Evolutionary conservation across 257 asterid species (phyloP).

Genomic region (Ocimum tenuiflorum): DNA sequence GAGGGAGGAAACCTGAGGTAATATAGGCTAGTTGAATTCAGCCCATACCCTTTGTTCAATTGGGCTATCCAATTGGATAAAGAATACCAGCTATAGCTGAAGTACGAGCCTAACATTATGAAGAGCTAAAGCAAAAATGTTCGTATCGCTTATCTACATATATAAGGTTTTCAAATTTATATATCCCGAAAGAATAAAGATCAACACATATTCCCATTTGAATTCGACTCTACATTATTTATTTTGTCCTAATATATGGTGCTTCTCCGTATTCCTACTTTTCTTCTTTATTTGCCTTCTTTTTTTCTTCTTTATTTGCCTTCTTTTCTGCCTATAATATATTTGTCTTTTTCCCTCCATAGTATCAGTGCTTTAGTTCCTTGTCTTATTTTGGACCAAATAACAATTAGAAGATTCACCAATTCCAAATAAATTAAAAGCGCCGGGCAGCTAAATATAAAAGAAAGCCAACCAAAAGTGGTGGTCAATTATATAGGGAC

Average conservation of each 20-base stretch:
- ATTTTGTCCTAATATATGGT: neutral
- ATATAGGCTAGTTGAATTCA: no score
- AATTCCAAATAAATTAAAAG: neutral
- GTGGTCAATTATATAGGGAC: neutral
- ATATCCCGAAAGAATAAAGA: constrained; percentile 8
- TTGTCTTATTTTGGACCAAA: neutral
- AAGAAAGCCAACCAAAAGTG: neutral
- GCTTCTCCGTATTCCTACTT: neutral
- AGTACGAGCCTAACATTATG: neutral
- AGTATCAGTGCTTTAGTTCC: neutral
- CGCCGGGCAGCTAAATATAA: neutral
- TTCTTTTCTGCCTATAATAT: neutral
- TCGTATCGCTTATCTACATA: constrained; percentile 4
- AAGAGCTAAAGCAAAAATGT: neutral
- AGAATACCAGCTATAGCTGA: no score
- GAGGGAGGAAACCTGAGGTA: no score
- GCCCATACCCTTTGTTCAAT: no score
- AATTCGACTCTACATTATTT: constrained; percentile 5
- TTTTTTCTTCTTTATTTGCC: neutral
- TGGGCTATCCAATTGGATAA: no score
- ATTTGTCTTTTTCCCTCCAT: constrained; percentile 1
- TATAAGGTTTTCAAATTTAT: neutral
- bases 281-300: no score
- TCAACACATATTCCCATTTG: constrained; percentile 12
- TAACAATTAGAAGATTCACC: neutral